Evolutionary conservation across 345 rosid genomes (phyloP), one percentile per base, ranked within the genome.

Genomic region (Acer saccharum): DNA sequence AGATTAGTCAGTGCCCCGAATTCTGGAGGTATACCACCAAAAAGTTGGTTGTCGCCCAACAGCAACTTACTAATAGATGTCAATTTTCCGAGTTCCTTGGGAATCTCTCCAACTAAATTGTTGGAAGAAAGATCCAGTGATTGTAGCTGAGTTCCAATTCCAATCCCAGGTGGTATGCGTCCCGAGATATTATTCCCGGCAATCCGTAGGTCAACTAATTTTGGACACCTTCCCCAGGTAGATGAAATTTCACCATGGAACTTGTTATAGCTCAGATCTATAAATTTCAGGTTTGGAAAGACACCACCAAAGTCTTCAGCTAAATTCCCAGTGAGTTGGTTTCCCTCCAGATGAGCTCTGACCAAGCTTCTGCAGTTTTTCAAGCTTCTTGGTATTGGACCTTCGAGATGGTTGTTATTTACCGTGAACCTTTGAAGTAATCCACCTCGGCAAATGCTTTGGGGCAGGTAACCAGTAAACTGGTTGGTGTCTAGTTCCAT

Each of bases 91-190:
- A 88, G 12, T n/a, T 76, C 83, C 16, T 5, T 71, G 0, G 89
- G 89, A 73, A 88, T 79, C 32, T 67, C 66, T 4, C 86, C 88
- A 1, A 14, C n/a, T 11, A 88, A 25, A 63, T 69, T 63, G 41
- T 88, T 88, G 0, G 71, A 83, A 43, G 87, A 88, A 9, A 88
- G 84, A 77, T 88, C 81, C 6, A 88, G 81, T 6, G 3, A 46
- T 4, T 20, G 60, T 3, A 89, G 64, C 1, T 3, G 58, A 29
- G 64, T 13, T 23, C 79, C 81, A 3, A 76, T 71, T 23, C 80
- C 86, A 3, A 85, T 71, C 21, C 78, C 81, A 5, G 76, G 64
- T 10, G 88, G 90, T 69, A 87, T 71, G 18, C 3, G 16, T 2
- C 89, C 86, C 0, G 76, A 43, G 13, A 88, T 35, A 2, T 74